Percentiles rank a stretch among this genome's conserved stretches.
Conservation (phyloP, 768 basidiomycete genomes). For the Grammothele lineata region DNA sequence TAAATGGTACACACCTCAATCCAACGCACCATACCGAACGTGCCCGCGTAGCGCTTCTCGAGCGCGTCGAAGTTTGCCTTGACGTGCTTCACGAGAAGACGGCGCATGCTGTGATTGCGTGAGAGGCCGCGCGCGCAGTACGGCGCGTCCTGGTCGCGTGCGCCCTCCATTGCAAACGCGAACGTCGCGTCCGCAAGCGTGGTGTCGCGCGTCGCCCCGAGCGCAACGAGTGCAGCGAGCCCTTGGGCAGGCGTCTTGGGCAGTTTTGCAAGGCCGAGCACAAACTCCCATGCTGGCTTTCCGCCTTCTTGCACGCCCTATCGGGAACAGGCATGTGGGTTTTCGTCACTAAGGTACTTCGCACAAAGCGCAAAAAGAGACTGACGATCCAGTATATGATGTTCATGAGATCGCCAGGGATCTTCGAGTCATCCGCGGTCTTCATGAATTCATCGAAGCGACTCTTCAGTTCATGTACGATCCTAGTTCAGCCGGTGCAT, state of each 20-base stretch:
- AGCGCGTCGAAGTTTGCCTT: conserved; percentile 31
- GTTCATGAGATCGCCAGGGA: conserved; percentile 78
- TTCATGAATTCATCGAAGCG: conserved; percentile 71
- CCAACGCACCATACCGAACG: conserved; percentile 11
- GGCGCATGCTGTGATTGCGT: conserved; percentile 33
- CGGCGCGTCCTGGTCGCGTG: conserved; percentile 28
- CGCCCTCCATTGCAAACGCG: conserved; percentile 31
- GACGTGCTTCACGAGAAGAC: conserved; percentile 36
- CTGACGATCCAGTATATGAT: not conserved
- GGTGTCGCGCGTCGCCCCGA: conserved; percentile 36
- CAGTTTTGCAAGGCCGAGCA: conserved; percentile 64
- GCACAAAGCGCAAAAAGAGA: not conserved
- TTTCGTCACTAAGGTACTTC: not conserved
- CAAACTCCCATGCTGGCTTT: conserved; percentile 38
- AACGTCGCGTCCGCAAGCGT: conserved; percentile 39
- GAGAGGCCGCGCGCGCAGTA: conserved; percentile 33
- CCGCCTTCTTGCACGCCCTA: conserved; percentile 1
- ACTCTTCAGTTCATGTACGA: conserved; percentile 64
- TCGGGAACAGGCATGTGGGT: not conserved
- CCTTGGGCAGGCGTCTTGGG: conserved; percentile 71
- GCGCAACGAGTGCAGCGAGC: conserved; percentile 57
- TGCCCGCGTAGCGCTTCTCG: conserved; percentile 11
- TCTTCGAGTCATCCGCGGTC: conserved; percentile 69
- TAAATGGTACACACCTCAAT: conserved; percentile 1
- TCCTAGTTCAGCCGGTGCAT: conserved; percentile 39